A percentile compares a stretch with the other conserved stretches of the same genome.
Evolutionary conservation across 2,329 filamentous ascomycete genomes (phyloP).

Genomic region (Paracorniculantispora psalliotae): DNA sequence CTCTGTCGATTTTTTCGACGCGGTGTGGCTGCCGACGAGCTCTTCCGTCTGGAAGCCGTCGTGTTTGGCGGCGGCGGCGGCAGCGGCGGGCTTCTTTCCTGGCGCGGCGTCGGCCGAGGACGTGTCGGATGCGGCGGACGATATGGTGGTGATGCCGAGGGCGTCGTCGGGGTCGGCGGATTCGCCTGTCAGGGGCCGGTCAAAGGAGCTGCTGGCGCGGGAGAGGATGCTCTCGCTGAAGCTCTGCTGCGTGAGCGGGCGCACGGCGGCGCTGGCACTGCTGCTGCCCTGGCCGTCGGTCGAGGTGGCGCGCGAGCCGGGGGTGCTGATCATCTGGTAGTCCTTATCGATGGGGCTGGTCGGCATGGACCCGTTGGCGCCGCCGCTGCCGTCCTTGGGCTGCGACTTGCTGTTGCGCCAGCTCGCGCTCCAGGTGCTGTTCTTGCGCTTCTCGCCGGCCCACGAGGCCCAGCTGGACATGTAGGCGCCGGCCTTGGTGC

Average conservation of each 20-base stretch:
- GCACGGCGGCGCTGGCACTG: constrained; percentile 13
- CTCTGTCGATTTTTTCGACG: neutral
- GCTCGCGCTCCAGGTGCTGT: constrained; percentile 38
- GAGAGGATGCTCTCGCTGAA: constrained; percentile 44
- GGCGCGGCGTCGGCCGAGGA: neutral
- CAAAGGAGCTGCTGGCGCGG: constrained; percentile 27
- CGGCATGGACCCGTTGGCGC: constrained; percentile 29
- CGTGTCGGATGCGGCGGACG: constrained; percentile 4
- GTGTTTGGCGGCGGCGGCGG: constrained; percentile 10
- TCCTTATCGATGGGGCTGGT: constrained; percentile 33
- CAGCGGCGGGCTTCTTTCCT: neutral
- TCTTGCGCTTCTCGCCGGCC: constrained; percentile 71
- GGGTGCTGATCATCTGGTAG: constrained; percentile 33
- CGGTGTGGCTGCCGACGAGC: neutral
- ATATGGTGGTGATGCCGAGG: constrained; percentile 9
- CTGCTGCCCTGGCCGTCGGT: constrained; percentile 23
- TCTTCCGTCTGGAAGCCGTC: constrained; percentile 12
- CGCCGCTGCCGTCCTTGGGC: constrained; percentile 29
- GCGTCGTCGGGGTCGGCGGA: constrained; percentile 7
- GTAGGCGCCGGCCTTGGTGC: constrained; percentile 56
- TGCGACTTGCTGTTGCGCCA: constrained; percentile 33
- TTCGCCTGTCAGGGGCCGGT: constrained; percentile 16
- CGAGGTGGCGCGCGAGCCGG: constrained; percentile 23
- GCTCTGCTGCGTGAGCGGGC: constrained; percentile 36
- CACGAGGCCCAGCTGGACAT: constrained; percentile 65